These are phyloP conservation scores for Silene coronaria DNA, from an alignment of 179 eudicot genomes.

Conservation along the genomic window DNA sequence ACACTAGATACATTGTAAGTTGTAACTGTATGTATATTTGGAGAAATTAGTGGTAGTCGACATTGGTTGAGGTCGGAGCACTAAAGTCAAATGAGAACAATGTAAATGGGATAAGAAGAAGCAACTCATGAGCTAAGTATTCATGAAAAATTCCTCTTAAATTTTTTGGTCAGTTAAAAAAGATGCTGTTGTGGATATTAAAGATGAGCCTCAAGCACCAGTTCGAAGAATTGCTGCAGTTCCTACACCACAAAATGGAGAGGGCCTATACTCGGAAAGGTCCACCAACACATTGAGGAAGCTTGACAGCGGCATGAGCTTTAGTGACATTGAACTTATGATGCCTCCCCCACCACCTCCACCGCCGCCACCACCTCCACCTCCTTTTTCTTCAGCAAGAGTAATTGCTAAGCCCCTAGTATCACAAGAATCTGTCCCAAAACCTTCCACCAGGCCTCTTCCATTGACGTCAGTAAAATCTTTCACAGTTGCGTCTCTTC, in stretches of 20 bases:
- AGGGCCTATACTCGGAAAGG: conserved; percentile 39
- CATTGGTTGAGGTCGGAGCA: too few relatives aligned
- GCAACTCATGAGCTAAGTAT: not conserved
- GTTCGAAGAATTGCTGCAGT: conserved; percentile 34
- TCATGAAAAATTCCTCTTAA: conserved; percentile 11
- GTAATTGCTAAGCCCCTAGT: conserved; percentile 51
- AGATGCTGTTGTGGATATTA: conserved; percentile 39
- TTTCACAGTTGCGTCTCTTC: conserved; percentile 85
- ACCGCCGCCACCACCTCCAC: conserved; percentile 44
- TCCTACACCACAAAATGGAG: conserved; percentile 40
- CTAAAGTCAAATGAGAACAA: too few relatives aligned
- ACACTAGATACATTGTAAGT: too few relatives aligned
- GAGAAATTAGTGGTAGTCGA: too few relatives aligned
- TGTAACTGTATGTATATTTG: too few relatives aligned
- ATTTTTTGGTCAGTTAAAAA: conserved; percentile 42
- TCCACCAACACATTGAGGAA: conserved; percentile 39
- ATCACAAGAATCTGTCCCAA: conserved; percentile 33
- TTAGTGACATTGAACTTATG: conserved; percentile 66
- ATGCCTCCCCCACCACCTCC: conserved; percentile 46
- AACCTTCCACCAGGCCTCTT: conserved; percentile 33
- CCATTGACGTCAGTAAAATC: conserved; percentile 65
- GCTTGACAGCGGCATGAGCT: conserved; percentile 47
- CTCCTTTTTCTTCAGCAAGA: conserved; percentile 41
- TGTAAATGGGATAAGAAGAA: too few relatives aligned
- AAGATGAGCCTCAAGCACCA: conserved; percentile 48